Base-by-base conservation (phyloP, 176 grass and related monocot genomes). In the Panicum miliaceum region DNA sequence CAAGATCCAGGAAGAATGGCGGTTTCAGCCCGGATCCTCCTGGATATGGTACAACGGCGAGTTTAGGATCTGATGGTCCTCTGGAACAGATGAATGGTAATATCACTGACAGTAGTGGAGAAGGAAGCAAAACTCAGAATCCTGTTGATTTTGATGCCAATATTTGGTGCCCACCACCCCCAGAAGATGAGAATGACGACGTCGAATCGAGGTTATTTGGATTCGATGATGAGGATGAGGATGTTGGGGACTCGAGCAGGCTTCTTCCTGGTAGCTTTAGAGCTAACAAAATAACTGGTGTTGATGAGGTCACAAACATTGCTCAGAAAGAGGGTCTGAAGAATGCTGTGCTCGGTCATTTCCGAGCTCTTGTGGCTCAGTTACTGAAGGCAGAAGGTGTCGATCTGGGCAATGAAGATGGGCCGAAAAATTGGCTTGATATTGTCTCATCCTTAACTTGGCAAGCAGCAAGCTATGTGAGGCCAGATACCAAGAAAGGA, bases 401-500 rank as follows among this genome's bases (percentile, higher is more conserved):
- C n/a, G 54, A 52, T 84, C 53, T 88, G 19, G 89, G 67, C 76
- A 87, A 84, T 57, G 91, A 88, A 5, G 75, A 77, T 42, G 76
- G 82, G 20, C 69, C 79, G 29, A 79, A 86, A 77, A 85, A 7
- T 47, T 98, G 96, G 96, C 85, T 96, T 75, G 89, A 94, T 71
- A 84, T 92, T 66, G 91, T 69, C 20, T 93, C 91, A 23, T 90
- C 91, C 18, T 88, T 98, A 66, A 86, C 91, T 52, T 95, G 96
- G 93, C 96, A 90, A 86, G 93, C 96, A 53, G 89, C 89, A 42
- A 86, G 87, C 42, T 98, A 83, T 83, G 91, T 98, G 54, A 98
- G 84, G 73, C 96, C 96, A 83, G 91, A 98, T 84, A 95, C 91
- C 42, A 92, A 89, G 71, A 91, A 90, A 87, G 96, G 96, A 71